Evolutionary conservation across 2,329 filamentous ascomycete genomes (phyloP).

Genomic region (Fusarium camptoceras): DNA sequence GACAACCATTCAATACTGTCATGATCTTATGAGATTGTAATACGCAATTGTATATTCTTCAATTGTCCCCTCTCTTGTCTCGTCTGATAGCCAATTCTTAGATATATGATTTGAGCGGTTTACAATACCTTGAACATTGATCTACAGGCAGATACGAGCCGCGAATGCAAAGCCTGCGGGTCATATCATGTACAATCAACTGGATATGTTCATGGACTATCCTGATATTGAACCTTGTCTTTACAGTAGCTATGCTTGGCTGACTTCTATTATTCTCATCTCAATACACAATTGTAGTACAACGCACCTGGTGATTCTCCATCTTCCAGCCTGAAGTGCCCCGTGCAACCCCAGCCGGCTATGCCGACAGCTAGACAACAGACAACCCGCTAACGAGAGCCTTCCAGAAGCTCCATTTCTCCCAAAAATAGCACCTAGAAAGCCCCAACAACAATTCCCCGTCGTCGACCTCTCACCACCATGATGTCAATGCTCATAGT

Average conservation of each 20-base stretch:
- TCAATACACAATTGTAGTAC: background rate
- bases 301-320: background rate
- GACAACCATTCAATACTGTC: background rate
- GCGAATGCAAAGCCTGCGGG: no score
- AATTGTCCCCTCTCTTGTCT: no score
- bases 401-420: slow-evolving; percentile 19
- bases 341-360: slow-evolving; percentile 26
- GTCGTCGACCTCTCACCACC: slow-evolving; percentile 29
- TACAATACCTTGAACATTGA: background rate
- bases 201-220: background rate
- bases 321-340: background rate
- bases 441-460: background rate
- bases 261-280: background rate
- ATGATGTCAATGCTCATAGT: slow-evolving; percentile 38
- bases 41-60: background rate
- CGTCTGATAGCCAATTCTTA: background rate
- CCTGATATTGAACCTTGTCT: background rate
- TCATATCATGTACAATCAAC: background rate
- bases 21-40: background rate
- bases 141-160: background rate
- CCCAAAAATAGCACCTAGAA: slow-evolving; percentile 30
- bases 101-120: background rate
- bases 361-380: slow-evolving; percentile 9
- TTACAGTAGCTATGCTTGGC: background rate
- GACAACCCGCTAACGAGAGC: slow-evolving; percentile 3